Evolutionary conservation across 805 yeast species (phyloP).

Genomic region (Sugiyamaella americana): DNA sequence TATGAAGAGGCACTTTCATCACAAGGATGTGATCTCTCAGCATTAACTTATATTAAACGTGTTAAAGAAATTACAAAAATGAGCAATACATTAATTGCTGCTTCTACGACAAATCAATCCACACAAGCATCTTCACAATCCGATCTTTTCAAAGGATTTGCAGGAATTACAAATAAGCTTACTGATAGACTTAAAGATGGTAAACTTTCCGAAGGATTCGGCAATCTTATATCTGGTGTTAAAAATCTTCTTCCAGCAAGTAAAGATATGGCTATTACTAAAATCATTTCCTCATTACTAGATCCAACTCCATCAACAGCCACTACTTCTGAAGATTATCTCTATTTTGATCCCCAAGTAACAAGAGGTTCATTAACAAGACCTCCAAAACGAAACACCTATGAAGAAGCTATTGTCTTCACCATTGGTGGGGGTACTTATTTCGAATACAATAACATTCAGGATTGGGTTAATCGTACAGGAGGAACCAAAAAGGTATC

Average conservation of each 20-base stretch:
- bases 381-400: slow-evolving; percentile 78
- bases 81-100: slow-evolving; percentile 23
- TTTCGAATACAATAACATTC: slow-evolving; percentile 86
- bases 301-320: slow-evolving; percentile 48
- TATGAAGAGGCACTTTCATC: slow-evolving; percentile 57
- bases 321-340: slow-evolving; percentile 72
- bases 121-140: slow-evolving; percentile 17
- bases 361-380: slow-evolving; percentile 85
- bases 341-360: slow-evolving; percentile 80
- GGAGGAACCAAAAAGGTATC: slow-evolving; percentile 50
- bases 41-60: slow-evolving; percentile 70
- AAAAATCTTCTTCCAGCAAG: slow-evolving; percentile 83
- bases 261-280: slow-evolving; percentile 82
- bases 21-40: slow-evolving; percentile 54
- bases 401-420: slow-evolving; percentile 78
- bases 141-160: slow-evolving; percentile 44
- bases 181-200: slow-evolving; percentile 72
- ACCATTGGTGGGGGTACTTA: slow-evolving; percentile 97
- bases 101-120: slow-evolving; percentile 22
- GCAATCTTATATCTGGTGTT: slow-evolving; percentile 80
- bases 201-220: slow-evolving; percentile 80
- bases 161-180: slow-evolving; percentile 67
- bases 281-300: slow-evolving; percentile 85
- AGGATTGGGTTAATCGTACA: slow-evolving; percentile 63
- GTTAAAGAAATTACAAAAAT: slow-evolving; percentile 68